These are phyloP conservation scores for Saitozyma podzolica DNA, from an alignment of 768 basidiomycete species.

Conservation along the genomic window DNA sequence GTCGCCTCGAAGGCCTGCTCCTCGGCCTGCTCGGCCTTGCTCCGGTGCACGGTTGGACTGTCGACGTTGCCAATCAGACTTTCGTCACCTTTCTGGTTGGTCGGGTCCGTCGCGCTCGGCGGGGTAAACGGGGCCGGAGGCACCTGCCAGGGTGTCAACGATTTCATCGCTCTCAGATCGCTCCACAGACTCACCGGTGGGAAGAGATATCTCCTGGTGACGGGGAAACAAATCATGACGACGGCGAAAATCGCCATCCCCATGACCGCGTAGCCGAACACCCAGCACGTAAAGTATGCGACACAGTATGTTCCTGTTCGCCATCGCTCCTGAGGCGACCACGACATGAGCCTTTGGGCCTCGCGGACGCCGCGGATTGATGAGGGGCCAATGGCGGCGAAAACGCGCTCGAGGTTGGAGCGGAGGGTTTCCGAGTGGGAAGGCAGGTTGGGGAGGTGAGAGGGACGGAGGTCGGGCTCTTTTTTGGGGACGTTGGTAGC, in stretches of 20 bases:
- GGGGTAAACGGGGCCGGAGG: conserved; percentile 50
- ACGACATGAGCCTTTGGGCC: conserved; percentile 49
- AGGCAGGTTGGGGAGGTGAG: conserved; percentile 53
- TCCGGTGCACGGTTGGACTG: conserved; percentile 49
- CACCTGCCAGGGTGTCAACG: conserved; percentile 4
- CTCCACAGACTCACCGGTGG: conserved; percentile 40
- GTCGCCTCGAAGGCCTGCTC: conserved; percentile 55
- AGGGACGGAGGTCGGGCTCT: conserved; percentile 55
- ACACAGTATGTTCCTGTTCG: conserved; percentile 48
- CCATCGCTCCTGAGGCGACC: conserved; percentile 48
- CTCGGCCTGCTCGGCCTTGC: conserved; percentile 54
- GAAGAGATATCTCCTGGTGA: conserved; percentile 51
- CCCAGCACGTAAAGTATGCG: conserved; percentile 52
- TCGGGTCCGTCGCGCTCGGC: conserved; percentile 54
- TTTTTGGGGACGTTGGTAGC: conserved; percentile 47
- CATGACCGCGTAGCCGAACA: conserved; percentile 51
- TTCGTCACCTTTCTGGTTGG: conserved; percentile 53
- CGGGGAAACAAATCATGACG: conserved; percentile 49
- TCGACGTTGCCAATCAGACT: conserved; percentile 50
- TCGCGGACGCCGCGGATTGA: conserved; percentile 49
- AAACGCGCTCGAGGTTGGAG: conserved; percentile 52
- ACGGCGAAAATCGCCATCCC: conserved; percentile 48
- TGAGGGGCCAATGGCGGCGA: conserved; percentile 51
- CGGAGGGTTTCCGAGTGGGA: conserved; percentile 53
- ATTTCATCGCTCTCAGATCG: not conserved